Conservation (phyloP, 179 eudicot species). For the Patellifolia procumbens region DNA sequence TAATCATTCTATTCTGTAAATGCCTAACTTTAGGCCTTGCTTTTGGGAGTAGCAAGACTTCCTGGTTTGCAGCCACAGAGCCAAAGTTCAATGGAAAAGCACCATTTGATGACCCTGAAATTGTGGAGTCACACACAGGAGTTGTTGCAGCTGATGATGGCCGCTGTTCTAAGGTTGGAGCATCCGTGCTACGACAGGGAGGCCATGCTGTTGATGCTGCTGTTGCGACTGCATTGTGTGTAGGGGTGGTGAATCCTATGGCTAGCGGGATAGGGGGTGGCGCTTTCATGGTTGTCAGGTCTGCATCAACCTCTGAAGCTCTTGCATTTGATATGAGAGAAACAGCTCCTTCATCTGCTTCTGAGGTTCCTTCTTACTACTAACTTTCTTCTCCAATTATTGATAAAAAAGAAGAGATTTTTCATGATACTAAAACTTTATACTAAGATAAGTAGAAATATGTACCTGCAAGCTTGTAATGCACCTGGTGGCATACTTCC, state of each 20-base stretch:
- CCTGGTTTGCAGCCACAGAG: slow-evolving; percentile 17
- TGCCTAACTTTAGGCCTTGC: slow-evolving; percentile 39
- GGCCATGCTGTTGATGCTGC: slow-evolving; percentile 98
- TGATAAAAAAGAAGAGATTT: neutral
- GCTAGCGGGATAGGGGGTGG: slow-evolving; percentile 97
- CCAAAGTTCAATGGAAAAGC: slow-evolving; percentile 20
- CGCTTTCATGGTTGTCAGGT: slow-evolving; percentile 82
- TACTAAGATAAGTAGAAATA: too few species aligned
- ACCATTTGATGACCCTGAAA: slow-evolving; percentile 28
- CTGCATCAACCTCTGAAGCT: slow-evolving; percentile 49
- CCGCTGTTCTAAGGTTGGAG: slow-evolving; percentile 92
- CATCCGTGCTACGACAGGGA: slow-evolving; percentile 61
- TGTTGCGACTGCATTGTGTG: slow-evolving; percentile 84
- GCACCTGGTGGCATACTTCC: too few species aligned
- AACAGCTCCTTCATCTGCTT: slow-evolving; percentile 92
- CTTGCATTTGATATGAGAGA: slow-evolving; percentile 88
- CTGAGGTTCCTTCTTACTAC: slow-evolving; percentile 47
- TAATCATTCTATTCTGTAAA: neutral
- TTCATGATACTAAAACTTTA: neutral
- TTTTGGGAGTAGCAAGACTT: slow-evolving; percentile 30
- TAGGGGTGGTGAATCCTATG: slow-evolving; percentile 81
- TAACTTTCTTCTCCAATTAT: neutral
- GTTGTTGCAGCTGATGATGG: slow-evolving; percentile 96
- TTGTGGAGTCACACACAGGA: slow-evolving; percentile 60
- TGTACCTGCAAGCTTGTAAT: too few species aligned